Conservation (phyloP, 352 stramenopile genomes). For the Phytopythium montanum region DNA sequence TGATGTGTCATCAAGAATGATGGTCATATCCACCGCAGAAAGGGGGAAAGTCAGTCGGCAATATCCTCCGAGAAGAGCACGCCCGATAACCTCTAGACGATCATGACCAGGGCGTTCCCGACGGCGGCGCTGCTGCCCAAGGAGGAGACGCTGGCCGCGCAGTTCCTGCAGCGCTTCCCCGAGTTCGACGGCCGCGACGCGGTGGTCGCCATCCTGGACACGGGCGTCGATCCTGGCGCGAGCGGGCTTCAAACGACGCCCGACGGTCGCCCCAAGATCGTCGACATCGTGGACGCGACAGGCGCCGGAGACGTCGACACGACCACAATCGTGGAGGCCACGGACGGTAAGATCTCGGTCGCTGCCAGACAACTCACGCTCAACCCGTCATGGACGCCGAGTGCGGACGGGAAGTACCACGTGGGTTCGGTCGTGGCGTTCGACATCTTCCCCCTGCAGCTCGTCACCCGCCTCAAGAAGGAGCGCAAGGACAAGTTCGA, state of each 20-base stretch:
- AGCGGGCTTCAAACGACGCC: constrained; percentile 81
- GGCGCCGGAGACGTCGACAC: constrained; percentile 93
- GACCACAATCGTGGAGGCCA: constrained; percentile 44
- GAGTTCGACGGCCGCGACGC: constrained; percentile 89
- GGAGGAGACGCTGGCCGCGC: constrained; percentile 84
- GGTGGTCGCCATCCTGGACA: constrained; percentile 95
- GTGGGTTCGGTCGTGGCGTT: constrained; percentile 83
- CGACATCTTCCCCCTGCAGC: constrained; percentile 84
- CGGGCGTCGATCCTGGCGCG: constrained; percentile 92
- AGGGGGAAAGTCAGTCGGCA: background rate
- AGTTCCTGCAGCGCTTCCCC: constrained; percentile 79
- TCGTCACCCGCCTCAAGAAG: constrained; percentile 74
- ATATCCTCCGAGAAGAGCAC: background rate
- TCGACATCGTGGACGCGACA: constrained; percentile 96
- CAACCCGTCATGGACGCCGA: constrained; percentile 61
- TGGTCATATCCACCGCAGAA: background rate
- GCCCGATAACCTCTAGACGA: background rate
- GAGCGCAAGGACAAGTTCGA: constrained; percentile 85
- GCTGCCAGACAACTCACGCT: constrained; percentile 60
- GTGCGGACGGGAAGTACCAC: constrained; percentile 62
- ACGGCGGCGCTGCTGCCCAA: constrained; percentile 84
- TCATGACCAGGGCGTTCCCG: constrained; percentile 64
- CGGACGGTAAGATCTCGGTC: constrained; percentile 49
- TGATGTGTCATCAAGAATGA: constrained; percentile 9
- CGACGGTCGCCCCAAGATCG: constrained; percentile 90